Evolutionary conservation across 2,329 filamentous ascomycete genomes (phyloP).

Genomic region (Colletotrichum orbiculare): DNA sequence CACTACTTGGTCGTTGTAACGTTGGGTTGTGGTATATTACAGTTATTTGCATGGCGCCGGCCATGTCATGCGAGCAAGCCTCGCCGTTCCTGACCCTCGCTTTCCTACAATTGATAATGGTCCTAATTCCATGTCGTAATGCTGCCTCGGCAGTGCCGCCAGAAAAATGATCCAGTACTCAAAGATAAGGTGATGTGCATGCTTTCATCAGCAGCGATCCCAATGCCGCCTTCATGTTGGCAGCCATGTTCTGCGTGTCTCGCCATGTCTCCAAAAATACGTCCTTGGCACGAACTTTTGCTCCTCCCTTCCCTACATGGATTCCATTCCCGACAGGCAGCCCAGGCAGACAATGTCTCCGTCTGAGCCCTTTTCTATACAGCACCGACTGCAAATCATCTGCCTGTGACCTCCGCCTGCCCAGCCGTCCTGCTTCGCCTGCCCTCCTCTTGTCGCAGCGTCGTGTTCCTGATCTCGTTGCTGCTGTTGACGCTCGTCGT

Average conservation of each 20-base stretch:
- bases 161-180: slow-evolving; percentile 1
- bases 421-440: slow-evolving; percentile 46
- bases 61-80: neutral
- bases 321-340: slow-evolving; percentile 62
- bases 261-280: neutral
- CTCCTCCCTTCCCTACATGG: slow-evolving; percentile 43
- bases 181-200: slow-evolving; percentile 13
- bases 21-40: no score
- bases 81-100: neutral
- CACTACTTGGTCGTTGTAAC: no score
- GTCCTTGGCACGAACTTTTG: neutral
- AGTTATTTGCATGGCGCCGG: no score
- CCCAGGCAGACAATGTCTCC: slow-evolving; percentile 75
- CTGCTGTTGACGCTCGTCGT: slow-evolving; percentile 44
- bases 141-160: slow-evolving; percentile 22
- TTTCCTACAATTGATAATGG: neutral
- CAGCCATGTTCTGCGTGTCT: no score
- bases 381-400: slow-evolving; percentile 75
- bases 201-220: slow-evolving; percentile 30
- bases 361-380: slow-evolving; percentile 71
- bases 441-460: slow-evolving; percentile 1
- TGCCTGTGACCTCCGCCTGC: slow-evolving; percentile 57
- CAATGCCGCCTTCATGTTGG: no score
- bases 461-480: slow-evolving; percentile 21
- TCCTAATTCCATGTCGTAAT: slow-evolving; percentile 11